Conservation (phyloP, 108 stramenopile species). For the Cyclotella baltica region DNA sequence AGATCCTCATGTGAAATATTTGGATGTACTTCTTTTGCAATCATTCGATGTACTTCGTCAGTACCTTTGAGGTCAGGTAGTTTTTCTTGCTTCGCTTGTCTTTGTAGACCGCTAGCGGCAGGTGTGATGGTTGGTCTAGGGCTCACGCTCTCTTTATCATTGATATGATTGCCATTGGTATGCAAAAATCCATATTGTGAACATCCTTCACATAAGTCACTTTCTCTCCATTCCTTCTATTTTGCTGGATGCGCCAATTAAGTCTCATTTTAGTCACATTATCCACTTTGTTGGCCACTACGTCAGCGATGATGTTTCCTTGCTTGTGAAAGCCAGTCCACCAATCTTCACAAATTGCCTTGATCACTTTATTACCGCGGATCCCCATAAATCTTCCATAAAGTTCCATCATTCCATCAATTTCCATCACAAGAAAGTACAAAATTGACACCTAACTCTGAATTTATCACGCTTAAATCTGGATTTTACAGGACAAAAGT, state of each 20-base stretch:
- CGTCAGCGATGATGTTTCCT: background rate
- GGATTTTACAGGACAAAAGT: no score
- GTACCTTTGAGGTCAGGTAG: background rate
- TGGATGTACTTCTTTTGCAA: slow-evolving; percentile 1
- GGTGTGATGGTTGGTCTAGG: background rate
- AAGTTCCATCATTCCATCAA: no score
- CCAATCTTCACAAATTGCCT: background rate
- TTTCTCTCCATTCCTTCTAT: slow-evolving; percentile 5
- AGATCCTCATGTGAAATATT: background rate
- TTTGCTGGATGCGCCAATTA: slow-evolving; percentile 26
- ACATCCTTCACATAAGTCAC: background rate
- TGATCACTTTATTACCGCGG: background rate
- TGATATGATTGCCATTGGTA: background rate
- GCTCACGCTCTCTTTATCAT: background rate
- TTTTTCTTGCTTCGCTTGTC: background rate
- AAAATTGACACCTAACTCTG: no score
- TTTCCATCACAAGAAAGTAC: no score
- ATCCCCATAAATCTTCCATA: no score
- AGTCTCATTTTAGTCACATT: background rate
- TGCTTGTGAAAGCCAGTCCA: background rate
- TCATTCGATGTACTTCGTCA: background rate
- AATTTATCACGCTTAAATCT: no score
- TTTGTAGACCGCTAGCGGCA: background rate
- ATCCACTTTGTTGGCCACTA: background rate
- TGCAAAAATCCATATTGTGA: slow-evolving; percentile 2